Evolutionary conservation across 2,329 filamentous ascomycete genomes (phyloP), one percentile per base, ranked within the genome.

Genomic region (Thelonectria discophora): DNA sequence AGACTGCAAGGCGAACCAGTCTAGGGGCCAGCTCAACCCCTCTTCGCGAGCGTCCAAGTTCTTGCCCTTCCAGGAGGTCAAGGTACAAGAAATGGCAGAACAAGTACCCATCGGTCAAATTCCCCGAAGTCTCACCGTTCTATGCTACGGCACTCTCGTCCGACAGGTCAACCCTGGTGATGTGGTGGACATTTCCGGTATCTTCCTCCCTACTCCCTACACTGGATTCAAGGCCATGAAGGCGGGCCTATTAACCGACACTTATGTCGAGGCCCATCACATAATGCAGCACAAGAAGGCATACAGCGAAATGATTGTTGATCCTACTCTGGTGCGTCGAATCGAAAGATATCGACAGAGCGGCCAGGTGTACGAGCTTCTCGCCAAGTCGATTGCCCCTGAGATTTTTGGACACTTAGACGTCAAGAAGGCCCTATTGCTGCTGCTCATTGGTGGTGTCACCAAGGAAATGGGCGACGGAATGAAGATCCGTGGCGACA

Each of bases 31-130:
- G 76, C 85, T 99, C 40, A 94, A 97, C 76, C 88, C 96, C 39
- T 97, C 94, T 1, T 96, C 94, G n/a, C 87, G 95, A 71, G 95
- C 94, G 0, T 97, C 94, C 53, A 99, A 98, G 73, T 99, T 98
- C 74, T 81, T 97, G 72, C 93, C 95, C 3, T 99, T 99, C 82
- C 95, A 99, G 78, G 95, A 99, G 78, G 88, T 98, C 78, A 98
- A 98, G 81, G 93, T 99, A 58, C 95, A 99, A 78, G 95, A 99
- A 76, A 92, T 98, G 88, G 93, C 95, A n/a, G 95, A 99, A 76
- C 95, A 99, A 77, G 95, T 99, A 0, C 95, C 95, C 8, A 96
- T 99, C 66, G 95, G 95, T 52, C 95, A 99, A 75, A 99, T 99
- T 71, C 95, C 95, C 32, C 88, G 95, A 61, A 93, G 93, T 59